These are phyloP conservation scores for Mortierella sp. DNA, from an alignment of 371 early-diverging fungal genomes.

Conservation along the genomic window DNA sequence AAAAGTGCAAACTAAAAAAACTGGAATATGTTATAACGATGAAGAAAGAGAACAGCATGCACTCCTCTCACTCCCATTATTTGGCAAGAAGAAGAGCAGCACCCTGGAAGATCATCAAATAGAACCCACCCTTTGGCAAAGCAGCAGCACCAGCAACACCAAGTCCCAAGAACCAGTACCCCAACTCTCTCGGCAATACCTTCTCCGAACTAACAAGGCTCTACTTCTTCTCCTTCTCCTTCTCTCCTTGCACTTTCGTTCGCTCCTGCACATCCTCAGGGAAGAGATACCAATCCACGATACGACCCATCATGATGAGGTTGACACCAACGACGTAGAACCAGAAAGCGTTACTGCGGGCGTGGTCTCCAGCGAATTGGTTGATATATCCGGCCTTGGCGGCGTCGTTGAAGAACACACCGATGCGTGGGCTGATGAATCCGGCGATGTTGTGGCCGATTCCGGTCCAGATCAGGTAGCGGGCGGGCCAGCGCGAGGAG, in stretches of 20 bases:
- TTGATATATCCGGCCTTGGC: conserved; percentile 31
- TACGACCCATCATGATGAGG: conserved; percentile 22
- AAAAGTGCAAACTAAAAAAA: no score
- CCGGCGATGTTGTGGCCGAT: conserved; percentile 26
- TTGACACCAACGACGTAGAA: conserved; percentile 30
- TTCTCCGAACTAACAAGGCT: not conserved
- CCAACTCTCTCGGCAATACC: conserved; percentile 2
- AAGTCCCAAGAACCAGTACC: conserved; percentile 13
- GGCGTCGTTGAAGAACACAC: conserved; percentile 20
- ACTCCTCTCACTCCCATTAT: no score
- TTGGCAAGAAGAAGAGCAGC: conserved; percentile 10
- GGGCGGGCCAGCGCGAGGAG: conserved; percentile 49
- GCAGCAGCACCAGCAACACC: not conserved
- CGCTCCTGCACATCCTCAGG: conserved; percentile 14
- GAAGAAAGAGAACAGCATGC: no score
- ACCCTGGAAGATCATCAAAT: not conserved
- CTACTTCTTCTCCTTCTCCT: not conserved
- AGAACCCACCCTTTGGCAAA: not conserved
- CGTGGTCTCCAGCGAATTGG: not conserved
- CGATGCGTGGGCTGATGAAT: not conserved
- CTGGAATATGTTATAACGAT: no score
- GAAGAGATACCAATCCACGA: conserved; percentile 39
- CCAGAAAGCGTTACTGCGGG: conserved; percentile 36
- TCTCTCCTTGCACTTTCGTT: not conserved
- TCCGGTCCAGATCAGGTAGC: conserved; percentile 27